phyloP scores from a whole-genome alignment of 768 basidiomycete genomes.

The Roridomyces roridus region DNA sequence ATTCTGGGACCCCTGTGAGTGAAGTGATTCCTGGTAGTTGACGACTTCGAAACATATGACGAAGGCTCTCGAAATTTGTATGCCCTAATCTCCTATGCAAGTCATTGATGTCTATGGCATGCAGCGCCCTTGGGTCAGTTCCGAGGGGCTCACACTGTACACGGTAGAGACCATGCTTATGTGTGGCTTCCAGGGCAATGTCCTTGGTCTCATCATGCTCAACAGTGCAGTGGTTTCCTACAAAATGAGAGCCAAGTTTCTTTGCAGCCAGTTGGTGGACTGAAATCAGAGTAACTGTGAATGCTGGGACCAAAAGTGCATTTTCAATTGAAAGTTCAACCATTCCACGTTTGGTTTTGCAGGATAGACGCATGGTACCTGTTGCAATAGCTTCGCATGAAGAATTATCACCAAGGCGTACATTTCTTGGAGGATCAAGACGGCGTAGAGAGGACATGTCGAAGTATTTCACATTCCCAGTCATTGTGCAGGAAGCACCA shows the following conservation, averaged over 20 bases:
- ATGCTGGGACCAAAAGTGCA: slow-evolving; percentile 13
- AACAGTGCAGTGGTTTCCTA: not conserved
- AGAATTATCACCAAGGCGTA: slow-evolving; percentile 23
- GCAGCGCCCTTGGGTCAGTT: not conserved
- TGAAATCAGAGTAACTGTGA: slow-evolving; percentile 16
- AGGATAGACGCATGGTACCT: slow-evolving; percentile 7
- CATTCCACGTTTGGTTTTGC: not conserved
- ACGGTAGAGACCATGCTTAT: slow-evolving; percentile 17
- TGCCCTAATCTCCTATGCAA: slow-evolving; percentile 23
- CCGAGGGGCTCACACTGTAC: not conserved
- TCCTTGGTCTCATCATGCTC: not conserved
- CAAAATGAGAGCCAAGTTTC: slow-evolving; percentile 7
- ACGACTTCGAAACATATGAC: slow-evolving; percentile 17
- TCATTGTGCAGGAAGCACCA: too few species aligned
- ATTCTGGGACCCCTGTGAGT: slow-evolving; percentile 18
- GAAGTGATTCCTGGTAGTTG: slow-evolving; percentile 4
- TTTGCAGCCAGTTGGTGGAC: slow-evolving; percentile 9
- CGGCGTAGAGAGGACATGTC: too few species aligned
- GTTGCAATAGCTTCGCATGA: slow-evolving; percentile 7
- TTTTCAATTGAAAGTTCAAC: not conserved
- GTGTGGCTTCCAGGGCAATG: not conserved
- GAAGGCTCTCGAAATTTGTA: slow-evolving; percentile 3
- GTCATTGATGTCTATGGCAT: slow-evolving; percentile 19
- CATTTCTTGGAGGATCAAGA: too few species aligned
- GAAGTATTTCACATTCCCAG: too few species aligned